Evolutionary conservation across 164 flowering plant genomes (phyloP).

Genomic region (Umbilicus rupestris): DNA sequence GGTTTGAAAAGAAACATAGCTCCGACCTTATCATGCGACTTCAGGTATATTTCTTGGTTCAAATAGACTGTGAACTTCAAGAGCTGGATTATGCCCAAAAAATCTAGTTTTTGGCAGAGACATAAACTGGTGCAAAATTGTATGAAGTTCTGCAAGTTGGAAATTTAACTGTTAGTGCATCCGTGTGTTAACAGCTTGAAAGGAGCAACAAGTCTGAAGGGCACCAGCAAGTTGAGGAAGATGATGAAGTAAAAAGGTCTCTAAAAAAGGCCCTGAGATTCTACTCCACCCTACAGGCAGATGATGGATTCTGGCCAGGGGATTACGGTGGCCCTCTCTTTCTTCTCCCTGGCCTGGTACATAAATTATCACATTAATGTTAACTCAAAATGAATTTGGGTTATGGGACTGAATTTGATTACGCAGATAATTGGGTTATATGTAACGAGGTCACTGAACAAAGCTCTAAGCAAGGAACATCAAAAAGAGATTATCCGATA

Average conservation of each 20-base stretch:
- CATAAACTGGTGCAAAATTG: too few species aligned
- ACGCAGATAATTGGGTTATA: conserved; percentile 38
- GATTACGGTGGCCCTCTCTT: conserved; percentile 46
- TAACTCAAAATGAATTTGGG: background rate
- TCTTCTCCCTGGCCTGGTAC: conserved; percentile 38
- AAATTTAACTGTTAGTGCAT: too few species aligned
- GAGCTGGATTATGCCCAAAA: too few species aligned
- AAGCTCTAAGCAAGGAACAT: conserved; percentile 34
- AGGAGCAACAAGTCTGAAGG: background rate
- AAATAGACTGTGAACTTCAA: too few species aligned
- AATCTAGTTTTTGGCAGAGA: too few species aligned
- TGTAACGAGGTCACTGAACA: conserved; percentile 40
- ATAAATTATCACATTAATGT: too few species aligned
- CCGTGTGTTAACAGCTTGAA: background rate
- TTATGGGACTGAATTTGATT: too few species aligned
- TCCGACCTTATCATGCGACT: conserved; percentile 31
- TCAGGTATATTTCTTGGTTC: conserved; percentile 20
- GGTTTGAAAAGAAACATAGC: conserved; percentile 24
- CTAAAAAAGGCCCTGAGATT: conserved; percentile 23
- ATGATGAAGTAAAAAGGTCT: conserved; percentile 11
- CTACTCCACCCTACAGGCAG: conserved; percentile 31
- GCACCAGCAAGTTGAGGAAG: background rate
- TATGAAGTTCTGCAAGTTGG: too few species aligned
- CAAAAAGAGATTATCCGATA: conserved; percentile 50
- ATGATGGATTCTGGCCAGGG: conserved; percentile 42